Base-by-base conservation (phyloP, 2,329 filamentous ascomycete species). In the Fusarium phyllophilum region DNA sequence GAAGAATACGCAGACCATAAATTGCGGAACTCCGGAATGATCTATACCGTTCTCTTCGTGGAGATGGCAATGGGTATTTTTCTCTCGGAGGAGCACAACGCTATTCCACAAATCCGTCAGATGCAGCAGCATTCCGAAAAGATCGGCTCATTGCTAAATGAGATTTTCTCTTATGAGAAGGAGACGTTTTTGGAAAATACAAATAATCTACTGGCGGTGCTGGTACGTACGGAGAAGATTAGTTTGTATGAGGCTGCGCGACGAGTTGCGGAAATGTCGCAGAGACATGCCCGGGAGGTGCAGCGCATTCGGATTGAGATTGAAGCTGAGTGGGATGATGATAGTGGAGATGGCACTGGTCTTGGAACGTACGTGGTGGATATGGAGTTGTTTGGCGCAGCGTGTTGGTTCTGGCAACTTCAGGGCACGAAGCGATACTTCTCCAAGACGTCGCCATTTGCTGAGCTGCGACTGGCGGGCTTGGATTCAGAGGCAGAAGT, bases 321-420 rank as follows among this genome's bases (percentile, higher is more conserved):
- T 13, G 24, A 39, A n/a, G 24, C 14, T 1, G 14, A 29, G 11
- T 8, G 6, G 2, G 26, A 3, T 8, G 8, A 9, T 4, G 10
- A 18, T 6, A 17, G 3, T 6, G 34, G 5, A 18, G 24, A 14
- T 0, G 2, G 18, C 9, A 0, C 11, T 31, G 0, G 4, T 6
- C 26, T 31, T 9, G 0, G 11, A 6, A 1, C 2, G 2, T 54
- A n/a, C 2, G 6, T 29, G 0, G 14, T 0, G 6, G 26, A 29
- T 0, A 42, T 56, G 22, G 52, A 42, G 3, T 8, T 42, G 6
- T 42, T 42, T 15, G 3, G 52, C 0, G 36, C 52, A 2, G 52
- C 2, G 11, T 33, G 22, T 42, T 56, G 52, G 52, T 56, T 20
- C 9, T 56, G 52, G 26, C 26, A 56, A 56, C 26, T 42, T 9